These are phyloP conservation scores for Peribolospora kevripleyi DNA, from an alignment of 768 basidiomycete species.

Conservation along the genomic window DNA sequence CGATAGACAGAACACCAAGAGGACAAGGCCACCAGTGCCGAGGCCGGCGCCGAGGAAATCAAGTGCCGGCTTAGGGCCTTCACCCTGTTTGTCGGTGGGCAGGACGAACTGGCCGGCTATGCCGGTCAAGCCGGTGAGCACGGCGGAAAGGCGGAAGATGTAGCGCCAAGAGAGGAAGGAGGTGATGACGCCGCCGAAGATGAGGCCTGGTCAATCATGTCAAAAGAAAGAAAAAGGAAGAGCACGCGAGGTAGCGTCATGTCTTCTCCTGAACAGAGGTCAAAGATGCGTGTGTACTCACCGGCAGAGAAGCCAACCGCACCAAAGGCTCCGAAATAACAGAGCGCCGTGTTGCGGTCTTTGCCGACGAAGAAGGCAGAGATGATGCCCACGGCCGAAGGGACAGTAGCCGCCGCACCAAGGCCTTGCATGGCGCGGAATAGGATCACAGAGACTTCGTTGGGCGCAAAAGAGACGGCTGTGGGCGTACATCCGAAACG, in stretches of 20 bases:
- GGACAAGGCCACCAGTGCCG: conserved; percentile 5
- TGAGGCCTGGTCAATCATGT: not conserved
- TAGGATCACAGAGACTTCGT: not conserved
- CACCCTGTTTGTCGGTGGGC: not conserved
- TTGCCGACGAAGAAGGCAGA: conserved; percentile 4
- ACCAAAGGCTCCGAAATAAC: conserved; percentile 5
- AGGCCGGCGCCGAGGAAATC: conserved; percentile 8
- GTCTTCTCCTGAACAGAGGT: not conserved
- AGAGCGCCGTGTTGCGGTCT: conserved; percentile 5
- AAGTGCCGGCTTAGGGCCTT: conserved; percentile 1
- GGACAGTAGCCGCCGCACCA: conserved; percentile 7
- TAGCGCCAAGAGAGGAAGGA: conserved; percentile 4
- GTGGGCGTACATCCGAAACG: not conserved
- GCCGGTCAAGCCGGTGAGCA: not conserved
- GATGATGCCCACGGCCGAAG: conserved; percentile 7
- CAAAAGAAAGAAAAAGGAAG: not conserved
- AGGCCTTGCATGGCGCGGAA: conserved; percentile 6
- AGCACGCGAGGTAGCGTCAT: not conserved
- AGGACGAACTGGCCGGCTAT: not conserved
- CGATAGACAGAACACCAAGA: conserved; percentile 5
- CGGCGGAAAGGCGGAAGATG: not conserved
- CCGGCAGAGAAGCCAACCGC: conserved; percentile 2
- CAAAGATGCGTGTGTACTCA: not conserved
- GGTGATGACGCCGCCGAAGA: not conserved
- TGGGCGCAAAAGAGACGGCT: not conserved